Evolutionary conservation across 352 stramenopile genomes (phyloP).

Genomic region (Elongisporangium prolatum): DNA sequence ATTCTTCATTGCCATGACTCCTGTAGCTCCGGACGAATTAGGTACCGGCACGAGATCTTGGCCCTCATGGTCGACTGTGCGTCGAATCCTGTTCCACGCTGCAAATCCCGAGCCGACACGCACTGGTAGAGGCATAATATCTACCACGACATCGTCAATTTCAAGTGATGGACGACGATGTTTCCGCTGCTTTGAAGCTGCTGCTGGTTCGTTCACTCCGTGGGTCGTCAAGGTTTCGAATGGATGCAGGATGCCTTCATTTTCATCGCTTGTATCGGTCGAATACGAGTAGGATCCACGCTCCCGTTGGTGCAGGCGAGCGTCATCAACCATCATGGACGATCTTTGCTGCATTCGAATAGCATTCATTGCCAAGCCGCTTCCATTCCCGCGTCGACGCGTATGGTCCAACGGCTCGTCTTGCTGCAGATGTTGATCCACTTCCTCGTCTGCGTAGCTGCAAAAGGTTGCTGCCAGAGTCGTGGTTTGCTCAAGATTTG

Average conservation of each 20-base stretch:
- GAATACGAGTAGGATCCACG: constrained; percentile 44
- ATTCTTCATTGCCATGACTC: constrained; percentile 1
- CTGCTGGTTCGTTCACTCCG: background rate
- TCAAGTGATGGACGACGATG: constrained; percentile 1
- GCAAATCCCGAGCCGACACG: constrained; percentile 25
- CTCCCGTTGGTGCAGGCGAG: background rate
- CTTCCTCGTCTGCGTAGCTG: constrained; percentile 31
- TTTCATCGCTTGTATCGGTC: constrained; percentile 64
- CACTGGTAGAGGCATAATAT: background rate
- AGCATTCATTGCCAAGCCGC: background rate
- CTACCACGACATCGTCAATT: background rate
- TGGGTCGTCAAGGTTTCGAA: background rate
- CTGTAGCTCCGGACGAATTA: background rate
- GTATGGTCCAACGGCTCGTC: background rate
- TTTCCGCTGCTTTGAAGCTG: constrained; percentile 4
- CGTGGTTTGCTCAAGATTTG: constrained; percentile 42
- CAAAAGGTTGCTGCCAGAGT: constrained; percentile 57
- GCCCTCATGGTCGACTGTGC: constrained; percentile 14
- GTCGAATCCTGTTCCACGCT: constrained; percentile 41
- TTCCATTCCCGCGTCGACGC: background rate
- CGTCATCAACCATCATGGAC: constrained; percentile 39
- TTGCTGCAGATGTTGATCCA: constrained; percentile 8
- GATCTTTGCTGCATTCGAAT: constrained; percentile 14
- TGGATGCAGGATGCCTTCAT: background rate
- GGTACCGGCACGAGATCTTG: constrained; percentile 39